Evolutionary conservation across 495 filamentous ascomycete genomes (phyloP), one percentile per base, ranked within the genome.

Genomic region (Aspergillus mulundensis): DNA sequence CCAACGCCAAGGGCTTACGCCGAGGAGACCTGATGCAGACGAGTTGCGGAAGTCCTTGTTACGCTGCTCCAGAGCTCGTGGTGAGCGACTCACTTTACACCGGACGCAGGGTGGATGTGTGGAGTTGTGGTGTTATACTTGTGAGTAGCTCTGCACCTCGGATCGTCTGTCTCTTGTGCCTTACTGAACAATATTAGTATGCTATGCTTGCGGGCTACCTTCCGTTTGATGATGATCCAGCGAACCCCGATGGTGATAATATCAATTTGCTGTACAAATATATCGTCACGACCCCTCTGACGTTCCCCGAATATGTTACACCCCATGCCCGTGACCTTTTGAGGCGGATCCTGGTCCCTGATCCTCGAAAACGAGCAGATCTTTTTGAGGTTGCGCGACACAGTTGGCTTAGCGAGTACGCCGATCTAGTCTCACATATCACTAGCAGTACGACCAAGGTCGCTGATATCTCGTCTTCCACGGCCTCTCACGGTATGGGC

Each of bases 241-340:
- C 92, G 38, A 99, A 99, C 65, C 94, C 94, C 5, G 94, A 99
- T 73, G 94, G 94, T 42, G 94, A 99, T 61, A 99, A 99, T 66
- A 99, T 99, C 77, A 99, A 97, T 70, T 79, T 97, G 5, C 80
- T 99, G 49, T 99, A 99, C 78, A 97, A 96, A 74, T 99, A 99
- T 74, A 99, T 99, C 61, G 91, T 96, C 53, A 95, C 91, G 39
- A 97, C 94, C 5, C 90, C 93, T 45, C 83, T 99, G 39, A 97
- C 94, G 5, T 98, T 98, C 69, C 94, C 94, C 38, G 94, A 98
- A 86, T 97, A 98, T 70, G 94, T 99, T 41, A 96, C 94, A 12
- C 94, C 95, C 6, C 95, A 99, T 71, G 93, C 94, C 18, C 83
- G 94, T 53, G 94, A 99, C 71, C 80, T 99, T 0, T 75, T 99